A percentile compares a stretch with the other conserved stretches of the same genome.
Evolutionary conservation across 2,329 filamentous ascomycete genomes (phyloP).

Genomic region (Apiospora arundinis): DNA sequence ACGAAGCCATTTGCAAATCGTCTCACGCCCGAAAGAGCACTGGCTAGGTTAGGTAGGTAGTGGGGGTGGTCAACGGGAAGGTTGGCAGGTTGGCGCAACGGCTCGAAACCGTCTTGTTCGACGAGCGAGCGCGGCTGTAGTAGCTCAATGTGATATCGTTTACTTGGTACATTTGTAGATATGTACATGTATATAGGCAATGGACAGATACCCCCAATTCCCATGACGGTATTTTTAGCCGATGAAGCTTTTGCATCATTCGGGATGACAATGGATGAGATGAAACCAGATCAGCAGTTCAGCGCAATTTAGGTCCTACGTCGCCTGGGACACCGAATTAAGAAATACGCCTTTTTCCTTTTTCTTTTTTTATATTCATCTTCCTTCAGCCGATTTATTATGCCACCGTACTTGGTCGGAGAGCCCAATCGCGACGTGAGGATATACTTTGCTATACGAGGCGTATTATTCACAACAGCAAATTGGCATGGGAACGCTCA

Average conservation of each 20-base stretch:
- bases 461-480: slow-evolving; percentile 6
- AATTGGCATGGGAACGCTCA: slow-evolving; percentile 8
- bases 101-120: slow-evolving; percentile 3
- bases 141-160: not conserved
- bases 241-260: not conserved
- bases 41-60: not conserved
- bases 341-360: too few relatives aligned
- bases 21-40: not conserved
- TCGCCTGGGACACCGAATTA: not conserved
- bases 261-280: not conserved
- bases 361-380: not conserved
- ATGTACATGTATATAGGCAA: not conserved
- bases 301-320: not conserved
- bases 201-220: too few relatives aligned
- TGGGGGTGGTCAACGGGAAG: not conserved
- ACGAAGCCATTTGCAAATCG: not conserved
- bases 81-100: slow-evolving; percentile 3
- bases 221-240: not conserved
- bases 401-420: not conserved
- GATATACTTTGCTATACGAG: not conserved
- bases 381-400: not conserved
- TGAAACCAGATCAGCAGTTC: slow-evolving; percentile 2
- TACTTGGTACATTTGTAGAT: not conserved
- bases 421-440: not conserved
- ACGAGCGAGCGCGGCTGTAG: not conserved